These are phyloP conservation scores for Boletus sp. DNA, from an alignment of 768 basidiomycete genomes.

Conservation along the genomic window DNA sequence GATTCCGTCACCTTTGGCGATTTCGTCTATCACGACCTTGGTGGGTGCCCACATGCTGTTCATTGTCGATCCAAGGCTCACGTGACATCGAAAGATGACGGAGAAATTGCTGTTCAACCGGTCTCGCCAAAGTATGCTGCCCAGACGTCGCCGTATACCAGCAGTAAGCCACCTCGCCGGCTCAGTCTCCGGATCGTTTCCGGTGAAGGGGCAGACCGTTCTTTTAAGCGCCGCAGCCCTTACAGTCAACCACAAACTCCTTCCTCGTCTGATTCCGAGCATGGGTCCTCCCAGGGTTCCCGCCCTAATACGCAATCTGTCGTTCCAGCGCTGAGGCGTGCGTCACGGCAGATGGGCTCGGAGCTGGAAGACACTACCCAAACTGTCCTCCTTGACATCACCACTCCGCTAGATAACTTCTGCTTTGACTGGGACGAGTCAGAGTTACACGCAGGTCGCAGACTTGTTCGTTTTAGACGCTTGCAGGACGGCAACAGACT, in stretches of 20 bases:
- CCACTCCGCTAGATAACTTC: slow-evolving; percentile 54
- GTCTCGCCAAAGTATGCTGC: not conserved
- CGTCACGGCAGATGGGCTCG: slow-evolving; percentile 20
- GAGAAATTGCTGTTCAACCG: not conserved
- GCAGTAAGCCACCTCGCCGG: slow-evolving; percentile 13
- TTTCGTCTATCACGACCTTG: slow-evolving; percentile 60
- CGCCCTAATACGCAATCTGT: slow-evolving; percentile 6
- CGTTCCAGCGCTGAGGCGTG: slow-evolving; percentile 23
- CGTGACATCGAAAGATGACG: slow-evolving; percentile 3
- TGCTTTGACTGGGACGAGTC: slow-evolving; percentile 59
- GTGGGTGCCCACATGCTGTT: slow-evolving; percentile 24
- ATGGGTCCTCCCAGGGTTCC: slow-evolving; percentile 29
- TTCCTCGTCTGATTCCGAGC: slow-evolving; percentile 42
- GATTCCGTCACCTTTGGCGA: slow-evolving; percentile 71
- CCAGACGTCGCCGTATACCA: not conserved
- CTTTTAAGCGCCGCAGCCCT: slow-evolving; percentile 40
- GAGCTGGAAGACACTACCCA: slow-evolving; percentile 45
- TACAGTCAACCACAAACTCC: slow-evolving; percentile 40
- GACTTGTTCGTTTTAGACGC: slow-evolving; percentile 85
- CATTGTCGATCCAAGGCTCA: not conserved
- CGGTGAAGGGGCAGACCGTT: slow-evolving; percentile 16
- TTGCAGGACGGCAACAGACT: slow-evolving; percentile 74
- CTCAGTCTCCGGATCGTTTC: slow-evolving; percentile 31
- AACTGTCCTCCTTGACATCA: slow-evolving; percentile 59
- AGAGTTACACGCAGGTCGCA: slow-evolving; percentile 68